phyloP scores from a whole-genome alignment of 139 green algal species.

The Chlamydomonas sp. region DNA sequence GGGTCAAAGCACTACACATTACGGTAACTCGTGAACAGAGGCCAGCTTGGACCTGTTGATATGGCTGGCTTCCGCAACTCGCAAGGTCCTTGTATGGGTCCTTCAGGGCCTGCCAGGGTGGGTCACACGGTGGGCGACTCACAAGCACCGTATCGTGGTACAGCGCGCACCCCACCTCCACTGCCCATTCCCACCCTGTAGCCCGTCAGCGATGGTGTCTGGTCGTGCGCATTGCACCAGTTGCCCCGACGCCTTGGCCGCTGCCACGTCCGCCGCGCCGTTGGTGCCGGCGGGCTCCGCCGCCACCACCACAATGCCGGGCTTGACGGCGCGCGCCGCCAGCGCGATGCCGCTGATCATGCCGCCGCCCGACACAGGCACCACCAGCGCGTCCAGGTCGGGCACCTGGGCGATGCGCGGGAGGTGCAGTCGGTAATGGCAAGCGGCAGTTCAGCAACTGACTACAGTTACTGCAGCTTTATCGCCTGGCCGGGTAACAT shows the following conservation, averaged over 20 bases:
- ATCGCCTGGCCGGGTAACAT: too few species aligned
- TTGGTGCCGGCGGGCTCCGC: slow-evolving; percentile 75
- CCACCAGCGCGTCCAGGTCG: slow-evolving; percentile 79
- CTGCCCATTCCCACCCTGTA: slow-evolving; percentile 51
- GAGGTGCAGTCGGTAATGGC: background rate
- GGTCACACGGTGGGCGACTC: too few species aligned
- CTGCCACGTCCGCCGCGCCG: slow-evolving; percentile 63
- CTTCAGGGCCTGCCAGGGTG: too few species aligned
- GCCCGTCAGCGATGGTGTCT: slow-evolving; percentile 84
- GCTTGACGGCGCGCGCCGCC: slow-evolving; percentile 78
- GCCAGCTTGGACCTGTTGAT: background rate
- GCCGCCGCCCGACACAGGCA: slow-evolving; percentile 84
- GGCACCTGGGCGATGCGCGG: slow-evolving; percentile 41
- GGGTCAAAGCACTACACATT: too few species aligned
- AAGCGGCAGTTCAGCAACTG: background rate
- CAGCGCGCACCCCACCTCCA: background rate
- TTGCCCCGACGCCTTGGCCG: slow-evolving; percentile 62
- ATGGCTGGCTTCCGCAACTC: too few species aligned
- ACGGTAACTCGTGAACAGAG: too few species aligned
- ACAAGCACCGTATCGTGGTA: too few species aligned
- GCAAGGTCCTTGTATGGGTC: too few species aligned
- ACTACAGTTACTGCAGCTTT: too few species aligned
- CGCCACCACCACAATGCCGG: slow-evolving; percentile 59
- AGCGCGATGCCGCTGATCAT: slow-evolving; percentile 84
- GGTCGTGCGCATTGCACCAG: slow-evolving; percentile 65